Conservation (phyloP, 176 grass and related monocot species). For the Metroxylon sagu region DNA sequence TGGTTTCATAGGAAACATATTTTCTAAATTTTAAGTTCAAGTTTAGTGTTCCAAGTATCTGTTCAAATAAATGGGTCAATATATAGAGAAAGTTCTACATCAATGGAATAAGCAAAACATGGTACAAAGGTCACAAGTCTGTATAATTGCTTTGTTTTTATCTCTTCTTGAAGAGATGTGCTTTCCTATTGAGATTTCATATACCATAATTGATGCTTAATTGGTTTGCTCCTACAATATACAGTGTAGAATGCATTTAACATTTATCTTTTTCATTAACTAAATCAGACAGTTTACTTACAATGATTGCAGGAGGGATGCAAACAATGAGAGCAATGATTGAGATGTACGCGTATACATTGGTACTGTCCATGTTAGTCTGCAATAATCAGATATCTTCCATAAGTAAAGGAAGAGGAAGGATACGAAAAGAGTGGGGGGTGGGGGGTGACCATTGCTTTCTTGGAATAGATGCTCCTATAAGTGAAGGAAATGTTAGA, state of each 20-base stretch:
- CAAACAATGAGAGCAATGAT: constrained; percentile 95
- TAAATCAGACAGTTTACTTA: constrained; percentile 35
- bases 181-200: no score
- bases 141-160: no score
- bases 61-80: no score
- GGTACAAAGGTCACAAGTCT: no score
- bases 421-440: background rate
- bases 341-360: constrained; percentile 93
- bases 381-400: constrained; percentile 35
- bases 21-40: no score
- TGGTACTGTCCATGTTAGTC: constrained; percentile 99
- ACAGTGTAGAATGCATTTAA: background rate
- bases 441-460: constrained; percentile 77
- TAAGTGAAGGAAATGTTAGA: constrained; percentile 99
- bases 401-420: background rate
- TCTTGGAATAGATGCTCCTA: constrained; percentile 96
- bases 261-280: constrained; percentile 4
- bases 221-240: background rate
- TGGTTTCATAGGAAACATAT: no score
- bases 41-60: no score
- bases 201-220: no score
- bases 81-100: no score
- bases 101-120: no score
- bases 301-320: constrained; percentile 82
- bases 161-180: no score